These are phyloP conservation scores for Penicillium janthinellum DNA, from an alignment of 2,329 filamentous ascomycete genomes.

Conservation along the genomic window DNA sequence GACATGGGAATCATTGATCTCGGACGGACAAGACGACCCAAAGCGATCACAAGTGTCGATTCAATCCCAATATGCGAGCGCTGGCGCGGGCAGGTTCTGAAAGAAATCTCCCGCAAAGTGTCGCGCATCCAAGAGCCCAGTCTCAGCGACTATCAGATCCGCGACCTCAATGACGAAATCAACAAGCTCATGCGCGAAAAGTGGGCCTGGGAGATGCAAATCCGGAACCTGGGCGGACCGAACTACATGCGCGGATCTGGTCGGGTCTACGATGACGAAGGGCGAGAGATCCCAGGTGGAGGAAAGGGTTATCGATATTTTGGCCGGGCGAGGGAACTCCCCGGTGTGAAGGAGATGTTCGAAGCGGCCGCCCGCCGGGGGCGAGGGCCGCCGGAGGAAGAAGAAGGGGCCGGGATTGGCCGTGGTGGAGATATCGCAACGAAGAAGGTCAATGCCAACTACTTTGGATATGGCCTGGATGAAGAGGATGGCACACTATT, in stretches of 20 bases:
- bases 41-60: constrained; percentile 83
- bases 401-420: constrained; percentile 64
- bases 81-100: constrained; percentile 96
- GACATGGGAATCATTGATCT: constrained; percentile 96
- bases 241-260: constrained; percentile 85
- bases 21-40: constrained; percentile 84
- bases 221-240: constrained; percentile 90
- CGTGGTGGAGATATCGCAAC: constrained; percentile 47
- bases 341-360: constrained; percentile 95
- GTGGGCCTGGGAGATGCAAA: constrained; percentile 98
- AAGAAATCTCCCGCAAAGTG: constrained; percentile 96
- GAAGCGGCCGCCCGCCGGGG: constrained; percentile 69
- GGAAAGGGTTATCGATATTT: constrained; percentile 95
- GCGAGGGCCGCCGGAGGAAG: constrained; percentile 66
- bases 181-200: constrained; percentile 99
- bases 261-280: constrained; percentile 72
- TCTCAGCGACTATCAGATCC: constrained; percentile 94
- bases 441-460: constrained; percentile 83
- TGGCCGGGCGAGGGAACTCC: constrained; percentile 83
- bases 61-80: constrained; percentile 88
- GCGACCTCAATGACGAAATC: constrained; percentile 98
- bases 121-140: constrained; percentile 89
- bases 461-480: constrained; percentile 92
- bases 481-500: constrained; percentile 85
- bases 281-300: constrained; percentile 67